phyloP scores from a whole-genome alignment of 352 stramenopile genomes.

The Thalassiosira hispida region DNA sequence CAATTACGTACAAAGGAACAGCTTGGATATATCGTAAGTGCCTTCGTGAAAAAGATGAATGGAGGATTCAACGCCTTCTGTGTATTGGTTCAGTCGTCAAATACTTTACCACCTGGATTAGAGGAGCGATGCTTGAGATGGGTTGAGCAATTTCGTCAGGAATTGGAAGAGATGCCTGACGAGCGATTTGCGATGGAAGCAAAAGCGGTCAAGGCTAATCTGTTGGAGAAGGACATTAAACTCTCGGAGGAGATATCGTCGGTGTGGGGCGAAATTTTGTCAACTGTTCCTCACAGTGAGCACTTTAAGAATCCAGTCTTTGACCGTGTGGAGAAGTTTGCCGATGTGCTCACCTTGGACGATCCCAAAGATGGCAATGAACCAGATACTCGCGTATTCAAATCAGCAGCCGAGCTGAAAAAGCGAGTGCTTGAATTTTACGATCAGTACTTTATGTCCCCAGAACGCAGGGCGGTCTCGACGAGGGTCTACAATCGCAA shows the following conservation, averaged over 20 bases:
- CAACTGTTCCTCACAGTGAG: slow-evolving; percentile 57
- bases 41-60: slow-evolving; percentile 71
- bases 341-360: slow-evolving; percentile 66
- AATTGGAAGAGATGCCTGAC: slow-evolving; percentile 76
- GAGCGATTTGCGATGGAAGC: slow-evolving; percentile 74
- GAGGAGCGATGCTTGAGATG: slow-evolving; percentile 78
- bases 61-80: slow-evolving; percentile 70
- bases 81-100: slow-evolving; percentile 75
- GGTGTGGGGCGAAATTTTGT: slow-evolving; percentile 77
- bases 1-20: slow-evolving; percentile 83
- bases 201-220: slow-evolving; percentile 68
- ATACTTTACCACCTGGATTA: slow-evolving; percentile 57
- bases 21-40: slow-evolving; percentile 82
- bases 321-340: slow-evolving; percentile 72
- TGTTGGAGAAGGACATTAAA: slow-evolving; percentile 80
- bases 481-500: slow-evolving; percentile 76
- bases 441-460: slow-evolving; percentile 68
- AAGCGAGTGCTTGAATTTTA: slow-evolving; percentile 72
- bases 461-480: slow-evolving; percentile 61
- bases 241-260: slow-evolving; percentile 71
- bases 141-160: slow-evolving; percentile 74
- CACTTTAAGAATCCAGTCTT: slow-evolving; percentile 65
- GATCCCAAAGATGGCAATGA: slow-evolving; percentile 11
- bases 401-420: slow-evolving; percentile 69
- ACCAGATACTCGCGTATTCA: slow-evolving; percentile 37